Conservation (phyloP, 768 basidiomycete genomes). For the Coprinopsis strossmayeri region DNA sequence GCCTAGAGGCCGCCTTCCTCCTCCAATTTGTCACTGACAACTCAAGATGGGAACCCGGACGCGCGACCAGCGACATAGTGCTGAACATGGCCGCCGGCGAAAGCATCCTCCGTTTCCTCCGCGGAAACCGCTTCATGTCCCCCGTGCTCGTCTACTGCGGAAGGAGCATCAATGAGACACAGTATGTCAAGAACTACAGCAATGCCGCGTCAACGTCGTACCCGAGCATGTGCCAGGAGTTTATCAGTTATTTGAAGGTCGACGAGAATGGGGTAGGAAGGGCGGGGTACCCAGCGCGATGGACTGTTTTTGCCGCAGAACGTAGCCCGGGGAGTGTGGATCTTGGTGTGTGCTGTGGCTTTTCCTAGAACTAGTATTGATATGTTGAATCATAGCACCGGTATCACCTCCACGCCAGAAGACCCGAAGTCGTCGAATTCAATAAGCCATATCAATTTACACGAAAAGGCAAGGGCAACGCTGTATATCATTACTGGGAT, state of each 20-base stretch:
- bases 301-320: neutral
- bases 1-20: conserved; percentile 14
- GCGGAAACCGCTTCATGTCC: conserved; percentile 14
- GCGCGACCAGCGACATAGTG: neutral
- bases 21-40: conserved; percentile 27
- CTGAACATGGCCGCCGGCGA: conserved; percentile 20
- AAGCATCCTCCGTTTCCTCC: conserved; percentile 19
- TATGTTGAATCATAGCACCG: too few species aligned
- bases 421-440: neutral
- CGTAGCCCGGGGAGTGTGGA: too few species aligned
- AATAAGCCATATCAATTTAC: too few species aligned
- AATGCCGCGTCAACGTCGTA: conserved; percentile 16
- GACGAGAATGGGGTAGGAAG: neutral
- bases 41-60: conserved; percentile 15
- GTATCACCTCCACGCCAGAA: neutral
- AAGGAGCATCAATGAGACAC: conserved; percentile 13
- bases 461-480: too few species aligned
- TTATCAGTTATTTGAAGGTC: neutral
- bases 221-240: neutral
- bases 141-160: conserved; percentile 20
- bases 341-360: neutral
- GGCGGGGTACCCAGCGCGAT: neutral
- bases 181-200: conserved; percentile 16
- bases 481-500: too few species aligned
- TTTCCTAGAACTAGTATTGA: neutral